A percentile compares a stretch with the other conserved stretches of the same genome.
These are phyloP conservation scores for Fusarium nelsonii DNA, from an alignment of 2,329 filamentous ascomycete genomes.

Conservation along the genomic window DNA sequence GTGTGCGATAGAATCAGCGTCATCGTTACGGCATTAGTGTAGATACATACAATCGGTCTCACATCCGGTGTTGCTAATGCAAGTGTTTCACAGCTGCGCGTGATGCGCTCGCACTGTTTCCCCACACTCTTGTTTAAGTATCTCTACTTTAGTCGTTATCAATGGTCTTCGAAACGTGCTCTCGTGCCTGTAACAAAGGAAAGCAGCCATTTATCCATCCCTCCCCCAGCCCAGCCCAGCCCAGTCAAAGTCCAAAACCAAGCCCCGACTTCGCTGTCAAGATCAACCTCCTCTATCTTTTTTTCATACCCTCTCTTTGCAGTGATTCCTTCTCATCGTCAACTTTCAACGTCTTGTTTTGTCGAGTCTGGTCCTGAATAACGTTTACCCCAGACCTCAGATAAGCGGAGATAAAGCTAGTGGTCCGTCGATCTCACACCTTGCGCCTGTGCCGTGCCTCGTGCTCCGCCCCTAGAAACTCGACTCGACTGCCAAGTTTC, in stretches of 20 bases:
- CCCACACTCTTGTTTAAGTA: slow-evolving; percentile 27
- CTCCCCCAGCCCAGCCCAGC: slow-evolving; percentile 31
- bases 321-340: slow-evolving; percentile 10
- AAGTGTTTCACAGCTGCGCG: slow-evolving; percentile 7
- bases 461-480: slow-evolving; percentile 33
- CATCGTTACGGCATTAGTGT: slow-evolving; percentile 34
- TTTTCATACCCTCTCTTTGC: slow-evolving; percentile 27
- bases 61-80: not conserved
- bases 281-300: slow-evolving; percentile 33
- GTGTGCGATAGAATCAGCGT: slow-evolving; percentile 38
- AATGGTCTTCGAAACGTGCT: slow-evolving; percentile 34
- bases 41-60: not conserved
- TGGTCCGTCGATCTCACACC: slow-evolving; percentile 28
- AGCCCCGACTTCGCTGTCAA: slow-evolving; percentile 45
- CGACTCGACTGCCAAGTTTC: slow-evolving; percentile 31
- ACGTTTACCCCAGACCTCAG: slow-evolving; percentile 25
- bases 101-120: slow-evolving; percentile 42
- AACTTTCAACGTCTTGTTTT: not conserved
- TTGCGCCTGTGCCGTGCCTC: slow-evolving; percentile 19
- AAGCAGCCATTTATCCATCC: slow-evolving; percentile 32
- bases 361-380: slow-evolving; percentile 19
- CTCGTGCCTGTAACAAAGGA: slow-evolving; percentile 47
- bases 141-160: slow-evolving; percentile 42
- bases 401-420: slow-evolving; percentile 43
- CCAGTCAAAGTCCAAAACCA: slow-evolving; percentile 14